Percentiles rank a stretch among this genome's conserved stretches.
Conservation (phyloP, 1,139 yeast genomes). For the Lodderomyces pseudojiufengensis region DNA sequence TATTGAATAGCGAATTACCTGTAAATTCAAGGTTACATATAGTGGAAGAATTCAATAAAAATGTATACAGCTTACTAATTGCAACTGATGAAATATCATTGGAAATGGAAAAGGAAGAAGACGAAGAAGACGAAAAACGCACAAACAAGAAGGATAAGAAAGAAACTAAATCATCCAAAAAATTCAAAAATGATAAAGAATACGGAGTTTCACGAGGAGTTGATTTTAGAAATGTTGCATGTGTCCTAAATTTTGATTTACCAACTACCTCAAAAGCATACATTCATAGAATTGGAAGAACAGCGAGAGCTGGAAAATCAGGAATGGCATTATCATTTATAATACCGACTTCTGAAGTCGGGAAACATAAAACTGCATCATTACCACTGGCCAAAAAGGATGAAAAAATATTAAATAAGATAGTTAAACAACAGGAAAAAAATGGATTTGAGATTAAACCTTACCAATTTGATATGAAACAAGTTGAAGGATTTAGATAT, state of each 20-base stretch:
- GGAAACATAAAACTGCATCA: conserved; percentile 82
- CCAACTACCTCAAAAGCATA: conserved; percentile 89
- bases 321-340: conserved; percentile 96
- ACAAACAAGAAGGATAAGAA: conserved; percentile 41
- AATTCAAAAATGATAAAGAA: conserved; percentile 57
- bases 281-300: conserved; percentile 93
- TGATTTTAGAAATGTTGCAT: conserved; percentile 93
- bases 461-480: conserved; percentile 86
- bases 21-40: conserved; percentile 90
- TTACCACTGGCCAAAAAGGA: conserved; percentile 72
- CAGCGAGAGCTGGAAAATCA: conserved; percentile 95
- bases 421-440: conserved; percentile 72
- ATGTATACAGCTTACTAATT: conserved; percentile 79
- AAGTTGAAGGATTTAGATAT: conserved; percentile 93
- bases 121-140: conserved; percentile 35
- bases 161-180: conserved; percentile 18
- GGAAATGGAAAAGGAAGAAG: conserved; percentile 48
- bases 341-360: conserved; percentile 77
- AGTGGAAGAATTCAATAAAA: conserved; percentile 91
- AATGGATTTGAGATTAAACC: conserved; percentile 74
- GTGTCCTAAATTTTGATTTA: conserved; percentile 92
- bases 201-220: conserved; percentile 97
- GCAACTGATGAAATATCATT: conserved; percentile 75
- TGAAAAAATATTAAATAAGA: conserved; percentile 76
- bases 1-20: conserved; percentile 90